Percentiles rank a stretch among this genome's conserved stretches.
Evolutionary conservation across 257 asterid genomes (phyloP).

Genomic region (Parsonsia alboflavescens): DNA sequence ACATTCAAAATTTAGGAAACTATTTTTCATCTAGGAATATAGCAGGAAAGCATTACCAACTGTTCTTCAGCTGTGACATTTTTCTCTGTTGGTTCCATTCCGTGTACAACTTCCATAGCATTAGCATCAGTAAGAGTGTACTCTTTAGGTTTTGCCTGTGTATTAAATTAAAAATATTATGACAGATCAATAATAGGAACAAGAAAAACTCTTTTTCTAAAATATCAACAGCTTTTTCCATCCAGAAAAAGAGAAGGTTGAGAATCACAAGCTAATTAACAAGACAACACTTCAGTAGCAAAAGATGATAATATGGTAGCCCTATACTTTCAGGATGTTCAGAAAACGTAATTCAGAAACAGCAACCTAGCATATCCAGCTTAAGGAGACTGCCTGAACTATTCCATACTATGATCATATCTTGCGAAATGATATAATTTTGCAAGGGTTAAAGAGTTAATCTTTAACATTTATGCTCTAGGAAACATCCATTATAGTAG

Average conservation of each 20-base stretch:
- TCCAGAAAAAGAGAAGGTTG: background rate
- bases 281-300: background rate
- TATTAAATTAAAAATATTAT: background rate
- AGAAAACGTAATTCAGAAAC: background rate
- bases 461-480: too few species aligned
- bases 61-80: background rate
- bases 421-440: background rate
- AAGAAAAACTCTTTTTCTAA: background rate
- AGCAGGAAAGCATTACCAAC: background rate
- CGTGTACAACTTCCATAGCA: background rate
- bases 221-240: background rate
- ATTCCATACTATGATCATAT: background rate
- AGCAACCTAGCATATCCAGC: background rate
- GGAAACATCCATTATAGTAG: too few species aligned
- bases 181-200: background rate
- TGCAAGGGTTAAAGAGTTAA: too few species aligned
- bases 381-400: background rate
- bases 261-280: background rate
- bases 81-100: slow-evolving; percentile 1
- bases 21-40: background rate
- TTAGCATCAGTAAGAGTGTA: background rate
- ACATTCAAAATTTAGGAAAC: background rate
- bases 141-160: background rate
- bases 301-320: background rate
- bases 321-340: background rate